Percentiles rank a stretch among this genome's conserved stretches.
These are phyloP conservation scores for Arachis hypogaea DNA, from an alignment of 306 rosid species.

Conservation along the genomic window DNA sequence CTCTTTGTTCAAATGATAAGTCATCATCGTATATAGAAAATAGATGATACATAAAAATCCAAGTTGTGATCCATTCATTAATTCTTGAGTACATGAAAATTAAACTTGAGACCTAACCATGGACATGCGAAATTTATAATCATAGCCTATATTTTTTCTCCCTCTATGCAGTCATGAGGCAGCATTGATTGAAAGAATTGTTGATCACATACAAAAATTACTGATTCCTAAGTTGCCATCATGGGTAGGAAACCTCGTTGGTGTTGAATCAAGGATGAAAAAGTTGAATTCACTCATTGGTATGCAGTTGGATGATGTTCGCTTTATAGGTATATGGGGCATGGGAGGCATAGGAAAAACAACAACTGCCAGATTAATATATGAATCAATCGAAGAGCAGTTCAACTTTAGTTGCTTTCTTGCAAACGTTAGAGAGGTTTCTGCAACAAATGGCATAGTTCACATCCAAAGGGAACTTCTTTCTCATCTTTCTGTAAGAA, in stretches of 20 bases:
- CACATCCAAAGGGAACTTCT: slow-evolving; percentile 40
- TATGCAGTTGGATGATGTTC: slow-evolving; percentile 18
- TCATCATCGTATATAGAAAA: neutral
- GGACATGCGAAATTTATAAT: slow-evolving; percentile 6
- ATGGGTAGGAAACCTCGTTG: slow-evolving; percentile 31
- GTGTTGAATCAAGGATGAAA: slow-evolving; percentile 38
- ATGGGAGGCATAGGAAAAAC: slow-evolving; percentile 46
- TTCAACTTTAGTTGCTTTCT: slow-evolving; percentile 41
- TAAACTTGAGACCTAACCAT: neutral
- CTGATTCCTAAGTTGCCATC: slow-evolving; percentile 32
- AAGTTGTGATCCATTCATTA: neutral
- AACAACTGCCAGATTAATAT: slow-evolving; percentile 41
- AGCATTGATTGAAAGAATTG: slow-evolving; percentile 35
- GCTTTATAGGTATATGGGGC: slow-evolving; percentile 51
- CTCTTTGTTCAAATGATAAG: neutral
- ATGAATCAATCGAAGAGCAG: slow-evolving; percentile 25
- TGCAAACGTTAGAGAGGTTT: slow-evolving; percentile 36
- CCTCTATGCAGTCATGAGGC: slow-evolving; percentile 40
- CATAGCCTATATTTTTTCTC: neutral
- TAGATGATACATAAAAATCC: neutral
- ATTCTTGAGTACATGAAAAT: neutral
- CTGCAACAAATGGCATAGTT: slow-evolving; percentile 25
- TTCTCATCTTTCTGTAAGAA: slow-evolving; percentile 17
- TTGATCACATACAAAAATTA: slow-evolving; percentile 9
- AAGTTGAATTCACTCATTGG: slow-evolving; percentile 32